phyloP scores from a whole-genome alignment of 164 flowering plant species.

The Vitis rotundifolia region DNA sequence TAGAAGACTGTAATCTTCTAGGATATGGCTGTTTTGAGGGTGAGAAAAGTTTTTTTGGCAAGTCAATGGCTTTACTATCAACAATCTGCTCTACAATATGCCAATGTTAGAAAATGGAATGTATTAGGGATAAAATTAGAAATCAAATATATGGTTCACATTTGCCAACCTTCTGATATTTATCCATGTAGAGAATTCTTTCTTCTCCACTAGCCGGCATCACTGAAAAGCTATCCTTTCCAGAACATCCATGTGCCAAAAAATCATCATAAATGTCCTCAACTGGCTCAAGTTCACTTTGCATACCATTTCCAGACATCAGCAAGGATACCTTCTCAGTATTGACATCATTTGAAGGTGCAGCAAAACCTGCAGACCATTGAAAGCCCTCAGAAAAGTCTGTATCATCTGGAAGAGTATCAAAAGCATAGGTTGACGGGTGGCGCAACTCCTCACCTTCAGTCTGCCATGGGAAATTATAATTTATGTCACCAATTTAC shows the following conservation, averaged over 20 bases:
- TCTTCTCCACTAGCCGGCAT: slow-evolving; percentile 1
- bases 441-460: slow-evolving; percentile 5
- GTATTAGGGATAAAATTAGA: background rate
- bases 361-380: slow-evolving; percentile 1
- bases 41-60: slow-evolving; percentile 11
- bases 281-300: slow-evolving; percentile 7
- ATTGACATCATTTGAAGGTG: slow-evolving; percentile 11
- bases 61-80: slow-evolving; percentile 4
- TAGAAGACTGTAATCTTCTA: slow-evolving; percentile 13
- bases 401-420: slow-evolving; percentile 2
- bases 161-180: background rate
- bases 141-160: background rate
- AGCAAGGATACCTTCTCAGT: slow-evolving; percentile 3
- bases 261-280: slow-evolving; percentile 1
- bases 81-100: slow-evolving; percentile 19
- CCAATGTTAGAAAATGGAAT: too few relatives aligned
- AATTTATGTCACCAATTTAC: background rate
- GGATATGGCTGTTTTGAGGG: slow-evolving; percentile 17
- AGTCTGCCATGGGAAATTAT: slow-evolving; percentile 21
- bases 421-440: background rate
- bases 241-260: background rate
- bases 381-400: slow-evolving; percentile 17
- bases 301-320: slow-evolving; percentile 4
- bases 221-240: background rate
- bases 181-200: background rate